These are phyloP conservation scores for Peronospora belbahrii DNA, from an alignment of 352 stramenopile species.

Conservation along the genomic window DNA sequence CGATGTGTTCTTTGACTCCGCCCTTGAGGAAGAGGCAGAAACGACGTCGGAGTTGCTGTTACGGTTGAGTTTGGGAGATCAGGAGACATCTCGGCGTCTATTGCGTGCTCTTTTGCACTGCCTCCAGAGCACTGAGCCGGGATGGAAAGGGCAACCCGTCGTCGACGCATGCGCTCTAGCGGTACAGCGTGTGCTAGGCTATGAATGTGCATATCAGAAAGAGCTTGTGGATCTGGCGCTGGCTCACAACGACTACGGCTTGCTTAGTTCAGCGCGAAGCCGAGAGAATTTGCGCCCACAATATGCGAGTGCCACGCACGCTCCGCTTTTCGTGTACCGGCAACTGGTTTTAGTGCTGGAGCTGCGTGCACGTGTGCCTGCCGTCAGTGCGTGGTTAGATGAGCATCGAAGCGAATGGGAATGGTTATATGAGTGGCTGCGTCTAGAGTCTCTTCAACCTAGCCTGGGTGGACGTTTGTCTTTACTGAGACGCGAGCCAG, in stretches of 20 bases:
- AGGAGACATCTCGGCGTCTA: slow-evolving; percentile 48
- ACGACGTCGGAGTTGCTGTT: slow-evolving; percentile 68
- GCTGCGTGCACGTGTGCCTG: slow-evolving; percentile 52
- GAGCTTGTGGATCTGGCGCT: slow-evolving; percentile 69
- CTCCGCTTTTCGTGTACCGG: slow-evolving; percentile 74
- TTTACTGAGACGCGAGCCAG: slow-evolving; percentile 54
- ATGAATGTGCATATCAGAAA: slow-evolving; percentile 48
- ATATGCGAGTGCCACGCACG: slow-evolving; percentile 60
- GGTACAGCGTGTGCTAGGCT: slow-evolving; percentile 53
- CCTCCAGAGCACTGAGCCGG: slow-evolving; percentile 71
- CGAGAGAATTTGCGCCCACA: slow-evolving; percentile 54
- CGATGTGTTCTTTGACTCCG: slow-evolving; percentile 81
- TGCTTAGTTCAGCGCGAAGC: slow-evolving; percentile 59
- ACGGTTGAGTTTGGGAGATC: slow-evolving; percentile 56
- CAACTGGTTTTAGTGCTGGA: slow-evolving; percentile 67
- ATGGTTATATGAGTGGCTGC: slow-evolving; percentile 87
- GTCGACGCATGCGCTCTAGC: slow-evolving; percentile 63
- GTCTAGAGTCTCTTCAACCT: slow-evolving; percentile 74
- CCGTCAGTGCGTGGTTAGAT: slow-evolving; percentile 47
- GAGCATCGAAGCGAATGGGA: slow-evolving; percentile 55
- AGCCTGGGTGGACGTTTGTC: slow-evolving; percentile 60
- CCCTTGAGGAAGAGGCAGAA: slow-evolving; percentile 81
- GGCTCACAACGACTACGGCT: slow-evolving; percentile 51
- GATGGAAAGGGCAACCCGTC: slow-evolving; percentile 83
- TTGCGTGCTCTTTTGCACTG: slow-evolving; percentile 66